Evolutionary conservation across 306 rosid species (phyloP), one percentile per base, ranked within the genome.

Genomic region (Boehmeria nivea): DNA sequence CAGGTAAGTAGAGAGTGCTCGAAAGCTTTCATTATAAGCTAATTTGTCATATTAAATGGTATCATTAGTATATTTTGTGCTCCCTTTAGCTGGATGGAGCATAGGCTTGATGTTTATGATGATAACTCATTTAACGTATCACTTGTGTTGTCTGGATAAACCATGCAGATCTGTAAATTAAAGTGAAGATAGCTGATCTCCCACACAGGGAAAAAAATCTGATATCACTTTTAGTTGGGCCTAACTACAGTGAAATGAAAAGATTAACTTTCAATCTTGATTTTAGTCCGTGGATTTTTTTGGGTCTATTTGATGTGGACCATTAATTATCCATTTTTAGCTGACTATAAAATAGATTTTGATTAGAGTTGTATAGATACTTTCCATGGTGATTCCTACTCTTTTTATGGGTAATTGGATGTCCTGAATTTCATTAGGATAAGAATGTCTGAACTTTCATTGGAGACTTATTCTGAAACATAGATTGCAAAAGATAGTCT

Each of bases 1-100:
- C 72, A 65, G 76, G 80, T 75, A 64, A 53, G 23, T 49, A 12
- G 12, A 20, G 48, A 52, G 11, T 50, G 47, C 27, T 34, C 31
- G 14, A 14, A 14, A 21, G 26, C 46, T 22, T 45, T 18, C 21
- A 1, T 8, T 9, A 13, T 45, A 13, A 45, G 50, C 11, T 45
- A 6, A 6, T 18, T 6, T 45, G 16, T 45, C 9, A 22, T 7
- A 16, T 45, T 2, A 6, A 17, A 45, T 22, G 21, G 50, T 17
- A 21, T 2, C 8, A 7, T 6, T 12, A 6, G 5, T n/a, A n/a
- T n/a, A n/a, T n/a, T n/a, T n/a, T n/a, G n/a, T n/a, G n/a, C n/a
- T n/a, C n/a, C n/a, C n/a, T n/a, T n/a, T n/a, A n/a, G n/a, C n/a
- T n/a, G n/a, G n/a, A n/a, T n/a, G n/a, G n/a, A n/a, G n/a, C n/a